A percentile compares a stretch with the other conserved stretches of the same genome.
Conservation (phyloP, 164 flowering plant species). For the Platanus orientalis region DNA sequence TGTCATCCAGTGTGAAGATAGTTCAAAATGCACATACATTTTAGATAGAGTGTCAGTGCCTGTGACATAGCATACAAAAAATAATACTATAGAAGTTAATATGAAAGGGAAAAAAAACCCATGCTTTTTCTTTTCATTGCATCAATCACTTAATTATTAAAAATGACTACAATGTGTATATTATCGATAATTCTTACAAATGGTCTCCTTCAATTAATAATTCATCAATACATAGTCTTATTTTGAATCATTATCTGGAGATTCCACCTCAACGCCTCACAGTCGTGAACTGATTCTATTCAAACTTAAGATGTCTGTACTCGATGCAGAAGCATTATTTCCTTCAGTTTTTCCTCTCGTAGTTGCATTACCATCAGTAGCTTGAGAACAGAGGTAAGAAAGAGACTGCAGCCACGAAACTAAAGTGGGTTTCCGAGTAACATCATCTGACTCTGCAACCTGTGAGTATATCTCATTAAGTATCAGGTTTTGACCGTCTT, state of each 20-base stretch:
- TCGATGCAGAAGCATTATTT: slow-evolving; percentile 10
- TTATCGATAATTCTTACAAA: too few species aligned
- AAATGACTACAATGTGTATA: too few species aligned
- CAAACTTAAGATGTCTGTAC: slow-evolving; percentile 20
- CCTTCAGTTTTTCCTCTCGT: slow-evolving; percentile 13
- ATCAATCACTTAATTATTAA: too few species aligned
- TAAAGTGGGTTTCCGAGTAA: slow-evolving; percentile 71
- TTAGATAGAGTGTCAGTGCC: too few species aligned
- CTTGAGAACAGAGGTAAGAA: slow-evolving; percentile 67
- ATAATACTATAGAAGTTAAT: too few species aligned
- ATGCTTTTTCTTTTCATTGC: too few species aligned
- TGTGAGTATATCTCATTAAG: slow-evolving; percentile 65
- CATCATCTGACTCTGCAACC: slow-evolving; percentile 92
- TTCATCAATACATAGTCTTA: too few species aligned
- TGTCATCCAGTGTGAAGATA: too few species aligned
- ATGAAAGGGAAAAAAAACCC: too few species aligned
- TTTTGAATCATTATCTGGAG: neutral
- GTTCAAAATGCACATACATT: too few species aligned
- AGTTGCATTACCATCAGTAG: slow-evolving; percentile 8
- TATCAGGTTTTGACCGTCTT: slow-evolving; percentile 58
- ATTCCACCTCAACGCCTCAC: slow-evolving; percentile 14
- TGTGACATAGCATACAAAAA: too few species aligned
- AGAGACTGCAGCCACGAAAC: slow-evolving; percentile 95
- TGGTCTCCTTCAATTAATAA: too few species aligned
- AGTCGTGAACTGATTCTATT: slow-evolving; percentile 38